phyloP scores from a whole-genome alignment of 2,329 filamentous ascomycete species.

The Penicillium sp. region DNA sequence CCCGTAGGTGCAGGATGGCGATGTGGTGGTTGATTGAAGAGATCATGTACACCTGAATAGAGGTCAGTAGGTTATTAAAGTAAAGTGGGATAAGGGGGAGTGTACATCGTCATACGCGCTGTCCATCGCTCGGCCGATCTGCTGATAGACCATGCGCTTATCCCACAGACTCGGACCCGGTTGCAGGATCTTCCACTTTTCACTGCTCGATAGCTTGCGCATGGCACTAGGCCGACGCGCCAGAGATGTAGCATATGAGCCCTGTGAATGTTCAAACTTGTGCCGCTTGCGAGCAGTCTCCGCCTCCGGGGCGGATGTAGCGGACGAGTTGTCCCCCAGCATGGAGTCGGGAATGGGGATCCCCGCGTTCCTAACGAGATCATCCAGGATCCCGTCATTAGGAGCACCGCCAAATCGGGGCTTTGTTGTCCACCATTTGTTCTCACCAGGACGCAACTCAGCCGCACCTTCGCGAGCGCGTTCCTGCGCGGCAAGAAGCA shows the following conservation, averaged over 20 bases:
- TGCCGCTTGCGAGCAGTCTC: conserved; percentile 40
- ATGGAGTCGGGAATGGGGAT: conserved; percentile 29
- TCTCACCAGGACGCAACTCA: conserved; percentile 53
- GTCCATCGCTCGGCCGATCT: conserved; percentile 53
- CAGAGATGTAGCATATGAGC: conserved; percentile 24
- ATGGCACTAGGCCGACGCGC: conserved; percentile 33
- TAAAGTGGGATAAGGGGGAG: neutral
- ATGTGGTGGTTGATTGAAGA: conserved; percentile 64
- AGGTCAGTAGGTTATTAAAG: neutral
- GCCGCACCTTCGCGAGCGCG: conserved; percentile 54
- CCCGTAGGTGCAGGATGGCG: conserved; percentile 56
- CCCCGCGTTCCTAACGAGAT: conserved; percentile 30
- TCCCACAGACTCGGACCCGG: conserved; percentile 56
- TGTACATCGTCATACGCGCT: conserved; percentile 56
- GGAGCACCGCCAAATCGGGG: conserved; percentile 56
- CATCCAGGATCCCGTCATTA: conserved; percentile 36
- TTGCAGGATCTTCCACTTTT: conserved; percentile 54
- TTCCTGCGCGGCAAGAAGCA: conserved; percentile 60
- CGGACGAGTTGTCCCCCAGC: conserved; percentile 25
- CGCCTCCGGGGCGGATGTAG: conserved; percentile 22
- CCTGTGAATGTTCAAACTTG: conserved; percentile 32
- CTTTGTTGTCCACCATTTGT: conserved; percentile 59
- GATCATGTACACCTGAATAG: conserved; percentile 56
- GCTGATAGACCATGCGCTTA: conserved; percentile 54
- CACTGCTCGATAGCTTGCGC: conserved; percentile 46